These are phyloP conservation scores for Pyrenula massariospora DNA, from an alignment of 495 filamentous ascomycete genomes.

Conservation along the genomic window DNA sequence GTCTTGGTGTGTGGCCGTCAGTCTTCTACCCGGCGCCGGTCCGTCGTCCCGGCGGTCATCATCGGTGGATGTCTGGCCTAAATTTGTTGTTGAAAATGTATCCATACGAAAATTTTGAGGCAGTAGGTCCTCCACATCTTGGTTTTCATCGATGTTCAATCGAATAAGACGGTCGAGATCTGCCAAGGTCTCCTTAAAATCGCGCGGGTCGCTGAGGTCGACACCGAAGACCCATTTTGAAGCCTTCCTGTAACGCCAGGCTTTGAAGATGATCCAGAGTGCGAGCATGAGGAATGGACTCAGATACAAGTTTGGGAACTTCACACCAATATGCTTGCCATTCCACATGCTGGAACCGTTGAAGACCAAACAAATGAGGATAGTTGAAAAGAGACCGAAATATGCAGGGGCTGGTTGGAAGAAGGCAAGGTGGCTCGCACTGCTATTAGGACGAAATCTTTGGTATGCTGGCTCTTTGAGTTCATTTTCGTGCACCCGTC, in stretches of 20 bases:
- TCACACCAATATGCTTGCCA: background rate
- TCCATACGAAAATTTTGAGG: no score
- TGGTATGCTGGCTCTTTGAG: constrained; percentile 5
- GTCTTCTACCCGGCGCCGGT: no score
- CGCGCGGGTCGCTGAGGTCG: no score
- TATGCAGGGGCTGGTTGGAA: constrained; percentile 6
- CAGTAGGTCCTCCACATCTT: no score
- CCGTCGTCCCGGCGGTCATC: no score
- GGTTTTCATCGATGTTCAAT: no score
- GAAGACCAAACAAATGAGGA: constrained; percentile 7
- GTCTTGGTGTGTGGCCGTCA: no score
- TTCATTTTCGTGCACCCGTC: constrained; percentile 8
- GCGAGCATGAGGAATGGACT: background rate
- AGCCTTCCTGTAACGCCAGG: background rate
- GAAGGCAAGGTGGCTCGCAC: constrained; percentile 3
- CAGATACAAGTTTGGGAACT: background rate
- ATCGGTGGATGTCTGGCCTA: no score
- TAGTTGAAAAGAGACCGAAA: constrained; percentile 3
- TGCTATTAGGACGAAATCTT: background rate
- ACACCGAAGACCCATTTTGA: no score
- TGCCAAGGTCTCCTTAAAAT: no score
- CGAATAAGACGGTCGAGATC: no score
- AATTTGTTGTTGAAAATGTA: no score
- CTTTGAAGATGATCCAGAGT: background rate
- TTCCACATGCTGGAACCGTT: constrained; percentile 8